Conservation (phyloP, 78 protist species). For the Dictyostelium firmibasis region DNA sequence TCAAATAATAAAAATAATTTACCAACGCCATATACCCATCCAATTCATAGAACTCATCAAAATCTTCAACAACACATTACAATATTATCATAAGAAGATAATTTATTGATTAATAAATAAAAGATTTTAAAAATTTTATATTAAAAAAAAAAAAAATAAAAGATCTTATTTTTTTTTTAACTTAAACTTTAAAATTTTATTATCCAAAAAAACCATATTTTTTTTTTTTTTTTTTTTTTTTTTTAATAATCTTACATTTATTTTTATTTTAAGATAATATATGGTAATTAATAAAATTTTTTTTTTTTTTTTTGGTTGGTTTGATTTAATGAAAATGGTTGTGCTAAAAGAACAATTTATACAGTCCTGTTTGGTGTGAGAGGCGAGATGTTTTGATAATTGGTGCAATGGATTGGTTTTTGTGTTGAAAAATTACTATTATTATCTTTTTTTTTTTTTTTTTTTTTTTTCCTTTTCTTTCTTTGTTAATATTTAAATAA, state of each 20-base stretch:
- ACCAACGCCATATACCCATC: neutral
- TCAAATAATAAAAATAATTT: neutral
- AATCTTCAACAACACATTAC: slow-evolving; percentile 14
- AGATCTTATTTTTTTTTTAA: too few relatives aligned
- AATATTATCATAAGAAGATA: slow-evolving; percentile 5
- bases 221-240: too few relatives aligned
- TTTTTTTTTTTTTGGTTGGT: neutral
- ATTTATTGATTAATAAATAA: neutral
- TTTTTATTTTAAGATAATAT: neutral
- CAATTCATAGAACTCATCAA: slow-evolving; percentile 3
- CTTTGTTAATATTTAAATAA: neutral
- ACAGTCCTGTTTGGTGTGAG: neutral
- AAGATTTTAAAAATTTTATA: neutral
- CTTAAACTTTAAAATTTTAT: too few relatives aligned
- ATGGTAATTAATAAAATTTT: neutral
- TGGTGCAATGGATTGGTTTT: neutral
- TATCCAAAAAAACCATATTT: too few relatives aligned
- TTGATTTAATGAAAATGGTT: neutral
- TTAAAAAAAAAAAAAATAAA: too few relatives aligned
- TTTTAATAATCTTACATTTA: neutral
- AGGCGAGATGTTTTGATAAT: neutral
- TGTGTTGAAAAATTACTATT: too few relatives aligned
- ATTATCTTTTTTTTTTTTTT: neutral
- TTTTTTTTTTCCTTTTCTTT: neutral
- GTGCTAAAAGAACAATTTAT: neutral